Evolutionary conservation across 179 eudicot species (phyloP).

Genomic region (Spinacia oleracea): DNA sequence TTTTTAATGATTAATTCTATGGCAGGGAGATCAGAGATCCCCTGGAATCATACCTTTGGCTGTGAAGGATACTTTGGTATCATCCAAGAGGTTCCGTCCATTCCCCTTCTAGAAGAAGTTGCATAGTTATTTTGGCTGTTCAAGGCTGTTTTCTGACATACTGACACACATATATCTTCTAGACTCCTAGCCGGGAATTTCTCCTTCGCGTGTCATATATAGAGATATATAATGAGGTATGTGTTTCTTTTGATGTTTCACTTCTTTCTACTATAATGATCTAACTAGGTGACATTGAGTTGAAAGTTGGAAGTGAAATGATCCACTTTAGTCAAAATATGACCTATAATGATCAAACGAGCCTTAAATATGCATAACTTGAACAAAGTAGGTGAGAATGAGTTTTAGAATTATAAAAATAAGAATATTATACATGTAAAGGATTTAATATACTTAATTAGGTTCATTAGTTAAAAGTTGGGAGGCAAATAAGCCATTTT

Average conservation of each 20-base stretch:
- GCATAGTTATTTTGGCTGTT: not conserved
- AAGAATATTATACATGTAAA: too few relatives aligned
- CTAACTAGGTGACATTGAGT: too few relatives aligned
- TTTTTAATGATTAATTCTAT: constrained; percentile 4
- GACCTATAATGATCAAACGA: too few relatives aligned
- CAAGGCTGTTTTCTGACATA: constrained; percentile 26
- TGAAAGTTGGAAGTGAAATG: too few relatives aligned
- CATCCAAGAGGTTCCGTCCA: constrained; percentile 81
- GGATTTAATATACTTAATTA: too few relatives aligned
- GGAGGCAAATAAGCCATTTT: too few relatives aligned
- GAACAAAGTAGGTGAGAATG: too few relatives aligned
- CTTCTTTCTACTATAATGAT: not conserved
- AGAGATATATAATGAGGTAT: constrained; percentile 98
- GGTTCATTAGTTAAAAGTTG: too few relatives aligned
- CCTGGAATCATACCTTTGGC: constrained; percentile 99
- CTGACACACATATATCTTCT: constrained; percentile 27
- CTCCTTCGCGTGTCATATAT: constrained; percentile 95
- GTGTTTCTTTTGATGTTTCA: not conserved
- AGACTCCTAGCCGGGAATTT: constrained; percentile 98
- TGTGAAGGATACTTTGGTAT: constrained; percentile 98
- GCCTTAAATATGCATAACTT: too few relatives aligned
- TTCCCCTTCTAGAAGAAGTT: not conserved
- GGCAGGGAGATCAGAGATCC: constrained; percentile 98
- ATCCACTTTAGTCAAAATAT: too few relatives aligned
- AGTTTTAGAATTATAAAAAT: too few relatives aligned